A percentile compares a stretch with the other conserved stretches of the same genome.
These are phyloP conservation scores for Podila epicladia DNA, from an alignment of 192 early-diverging fungal species.

Conservation along the genomic window DNA sequence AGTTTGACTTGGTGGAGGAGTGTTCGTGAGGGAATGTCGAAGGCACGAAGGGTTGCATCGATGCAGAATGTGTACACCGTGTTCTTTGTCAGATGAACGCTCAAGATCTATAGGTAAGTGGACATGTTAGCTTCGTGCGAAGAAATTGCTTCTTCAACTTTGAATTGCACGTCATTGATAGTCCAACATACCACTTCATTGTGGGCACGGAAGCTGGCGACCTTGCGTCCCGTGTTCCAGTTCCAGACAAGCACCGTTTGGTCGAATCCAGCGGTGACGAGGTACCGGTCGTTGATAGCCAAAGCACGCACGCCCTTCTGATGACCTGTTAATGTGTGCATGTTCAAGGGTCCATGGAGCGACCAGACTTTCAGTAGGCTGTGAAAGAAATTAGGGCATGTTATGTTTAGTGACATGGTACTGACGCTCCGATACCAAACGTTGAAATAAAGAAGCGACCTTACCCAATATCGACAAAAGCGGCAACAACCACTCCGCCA, in stretches of 20 bases:
- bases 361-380: constrained; percentile 46
- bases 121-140: background rate
- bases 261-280: constrained; percentile 44
- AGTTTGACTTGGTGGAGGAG: constrained; percentile 42
- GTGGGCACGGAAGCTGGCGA: constrained; percentile 45
- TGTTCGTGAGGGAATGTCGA: constrained; percentile 34
- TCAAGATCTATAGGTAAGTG: constrained; percentile 17
- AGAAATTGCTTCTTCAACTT: too few relatives aligned
- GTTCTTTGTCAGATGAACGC: constrained; percentile 22
- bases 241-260: constrained; percentile 42
- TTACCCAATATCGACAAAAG: constrained; percentile 53
- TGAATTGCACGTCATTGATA: too few relatives aligned
- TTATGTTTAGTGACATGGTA: too few relatives aligned
- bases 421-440: too few relatives aligned
- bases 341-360: constrained; percentile 30
- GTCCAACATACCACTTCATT: constrained; percentile 32
- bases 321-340: constrained; percentile 33
- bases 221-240: constrained; percentile 29
- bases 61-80: constrained; percentile 41
- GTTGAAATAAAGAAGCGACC: background rate
- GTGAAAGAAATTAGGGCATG: background rate
- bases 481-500: constrained; percentile 38
- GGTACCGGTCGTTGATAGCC: constrained; percentile 34
- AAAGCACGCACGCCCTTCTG: constrained; percentile 39
- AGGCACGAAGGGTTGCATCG: constrained; percentile 35